Evolutionary conservation across 345 rosid genomes (phyloP).

Genomic region (Eucalyptus curtisii): DNA sequence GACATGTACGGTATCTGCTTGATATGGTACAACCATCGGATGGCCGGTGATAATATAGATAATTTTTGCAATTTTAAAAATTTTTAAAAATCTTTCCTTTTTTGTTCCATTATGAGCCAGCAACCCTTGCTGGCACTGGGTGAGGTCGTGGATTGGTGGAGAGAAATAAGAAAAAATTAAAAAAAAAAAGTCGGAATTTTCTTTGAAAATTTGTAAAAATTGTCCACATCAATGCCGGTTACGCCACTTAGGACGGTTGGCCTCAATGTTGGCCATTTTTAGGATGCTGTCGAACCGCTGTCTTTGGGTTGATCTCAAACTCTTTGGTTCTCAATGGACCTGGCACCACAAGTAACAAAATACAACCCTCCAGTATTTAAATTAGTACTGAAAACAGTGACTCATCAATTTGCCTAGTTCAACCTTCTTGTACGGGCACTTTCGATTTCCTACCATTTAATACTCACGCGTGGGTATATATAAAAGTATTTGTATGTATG

Average conservation of each 20-base stretch:
- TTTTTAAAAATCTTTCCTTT: neutral
- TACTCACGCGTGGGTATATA: neutral
- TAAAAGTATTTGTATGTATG: neutral
- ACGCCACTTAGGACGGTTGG: accelerated
- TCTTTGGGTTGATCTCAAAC: neutral
- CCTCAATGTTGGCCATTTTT: no score
- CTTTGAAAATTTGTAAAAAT: neutral
- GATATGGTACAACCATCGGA: accelerated
- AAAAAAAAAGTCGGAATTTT: neutral
- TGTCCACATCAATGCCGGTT: accelerated
- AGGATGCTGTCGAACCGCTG: accelerated
- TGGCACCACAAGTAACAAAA: neutral
- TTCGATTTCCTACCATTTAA: neutral
- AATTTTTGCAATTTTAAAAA: neutral
- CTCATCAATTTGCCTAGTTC: neutral
- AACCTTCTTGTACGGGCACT: neutral
- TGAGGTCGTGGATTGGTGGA: accelerated
- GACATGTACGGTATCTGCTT: accelerated
- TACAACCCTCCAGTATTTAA: neutral
- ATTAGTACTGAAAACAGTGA: neutral
- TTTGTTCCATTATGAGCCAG: accelerated
- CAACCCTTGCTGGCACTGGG: accelerated
- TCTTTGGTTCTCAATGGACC: neutral
- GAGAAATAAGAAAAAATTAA: neutral
- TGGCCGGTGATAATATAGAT: accelerated